A percentile compares a stretch with the other conserved stretches of the same genome.
Evolutionary conservation across 495 filamentous ascomycete species (phyloP).

Genomic region (Aspergillus panamensis): DNA sequence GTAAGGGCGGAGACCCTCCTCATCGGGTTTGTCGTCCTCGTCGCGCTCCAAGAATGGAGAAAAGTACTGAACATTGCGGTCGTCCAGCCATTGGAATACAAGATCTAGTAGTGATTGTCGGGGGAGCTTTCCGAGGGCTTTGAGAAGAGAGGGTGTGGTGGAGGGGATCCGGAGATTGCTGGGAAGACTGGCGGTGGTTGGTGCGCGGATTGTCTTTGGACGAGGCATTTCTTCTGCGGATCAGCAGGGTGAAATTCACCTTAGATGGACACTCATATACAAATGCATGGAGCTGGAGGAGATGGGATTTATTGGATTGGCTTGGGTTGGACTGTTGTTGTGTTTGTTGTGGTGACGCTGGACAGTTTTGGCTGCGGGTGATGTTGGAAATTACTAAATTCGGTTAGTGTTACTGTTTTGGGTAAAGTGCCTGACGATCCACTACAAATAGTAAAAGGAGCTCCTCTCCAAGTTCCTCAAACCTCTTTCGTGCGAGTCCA

Average conservation of each 20-base stretch:
- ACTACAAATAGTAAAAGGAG: too few species aligned
- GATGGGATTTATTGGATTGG: neutral
- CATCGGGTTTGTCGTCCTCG: constrained; percentile 22
- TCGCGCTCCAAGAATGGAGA: constrained; percentile 37
- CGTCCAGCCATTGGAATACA: constrained; percentile 68
- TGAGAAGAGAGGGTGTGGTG: constrained; percentile 58
- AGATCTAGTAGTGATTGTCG: constrained; percentile 66
- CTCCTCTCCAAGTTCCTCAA: too few species aligned
- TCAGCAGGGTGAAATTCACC: neutral
- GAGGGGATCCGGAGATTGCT: constrained; percentile 59
- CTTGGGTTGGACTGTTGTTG: neutral
- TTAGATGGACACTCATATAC: neutral
- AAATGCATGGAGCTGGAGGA: neutral
- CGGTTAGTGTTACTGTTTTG: too few species aligned
- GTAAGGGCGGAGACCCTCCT: constrained; percentile 53
- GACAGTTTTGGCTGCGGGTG: too few species aligned
- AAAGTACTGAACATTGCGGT: constrained; percentile 55
- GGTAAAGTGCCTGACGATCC: too few species aligned
- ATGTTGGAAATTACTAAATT: neutral
- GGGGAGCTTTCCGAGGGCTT: constrained; percentile 64
- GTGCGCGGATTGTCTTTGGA: constrained; percentile 40
- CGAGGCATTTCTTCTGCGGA: constrained; percentile 37
- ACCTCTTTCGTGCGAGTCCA: too few species aligned
- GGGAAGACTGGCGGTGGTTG: constrained; percentile 49
- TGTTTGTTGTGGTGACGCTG: neutral